Conservation (phyloP, 179 eudicot species). For the Patellifolia procumbens region DNA sequence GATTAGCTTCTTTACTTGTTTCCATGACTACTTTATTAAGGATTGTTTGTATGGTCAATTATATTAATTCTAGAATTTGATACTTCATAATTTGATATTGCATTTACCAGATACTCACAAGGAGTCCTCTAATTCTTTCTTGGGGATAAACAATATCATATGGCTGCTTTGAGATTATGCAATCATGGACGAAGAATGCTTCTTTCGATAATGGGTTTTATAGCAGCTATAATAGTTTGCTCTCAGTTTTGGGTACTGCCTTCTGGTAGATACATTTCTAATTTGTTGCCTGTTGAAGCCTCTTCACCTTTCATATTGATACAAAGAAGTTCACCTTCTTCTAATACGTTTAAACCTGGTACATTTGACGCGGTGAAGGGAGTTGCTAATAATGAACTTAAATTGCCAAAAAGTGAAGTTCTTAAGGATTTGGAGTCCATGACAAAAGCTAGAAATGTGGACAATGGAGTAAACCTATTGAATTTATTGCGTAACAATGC, state of each 20-base stretch:
- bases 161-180: constrained; percentile 21
- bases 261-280: constrained; percentile 18
- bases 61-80: too few species aligned
- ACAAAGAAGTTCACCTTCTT: background rate
- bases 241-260: constrained; percentile 35
- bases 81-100: background rate
- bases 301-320: background rate
- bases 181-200: constrained; percentile 21
- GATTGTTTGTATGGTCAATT: background rate
- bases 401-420: background rate
- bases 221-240: constrained; percentile 28
- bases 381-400: background rate
- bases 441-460: constrained; percentile 4
- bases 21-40: background rate
- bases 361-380: constrained; percentile 1
- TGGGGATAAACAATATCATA: background rate
- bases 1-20: background rate
- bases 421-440: background rate
- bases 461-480: constrained; percentile 3
- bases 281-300: constrained; percentile 17
- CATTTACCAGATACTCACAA: background rate
- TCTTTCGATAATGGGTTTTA: constrained; percentile 29
- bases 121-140: background rate
- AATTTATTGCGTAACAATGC: background rate
- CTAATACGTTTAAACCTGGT: background rate